Percentiles rank a stretch among this genome's conserved stretches.
These are phyloP conservation scores for Pseudohalonectria lignicola DNA, from an alignment of 2,329 filamentous ascomycete genomes.

Conservation along the genomic window DNA sequence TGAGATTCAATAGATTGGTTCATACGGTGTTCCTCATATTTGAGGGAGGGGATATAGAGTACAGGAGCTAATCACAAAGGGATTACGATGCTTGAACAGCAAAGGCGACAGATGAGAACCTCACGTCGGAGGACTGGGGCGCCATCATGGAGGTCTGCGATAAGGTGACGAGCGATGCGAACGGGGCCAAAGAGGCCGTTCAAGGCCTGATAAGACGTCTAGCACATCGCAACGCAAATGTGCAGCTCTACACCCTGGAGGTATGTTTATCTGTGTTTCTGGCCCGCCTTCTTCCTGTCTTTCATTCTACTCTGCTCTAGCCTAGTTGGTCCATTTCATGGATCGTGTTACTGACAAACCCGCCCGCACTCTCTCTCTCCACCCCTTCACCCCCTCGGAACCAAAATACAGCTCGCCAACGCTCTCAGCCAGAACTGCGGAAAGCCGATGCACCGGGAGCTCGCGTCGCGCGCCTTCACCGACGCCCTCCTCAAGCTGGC, in stretches of 20 bases:
- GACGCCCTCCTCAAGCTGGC: slow-evolving; percentile 86
- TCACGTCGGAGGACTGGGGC: slow-evolving; percentile 69
- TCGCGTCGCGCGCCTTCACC: slow-evolving; percentile 86
- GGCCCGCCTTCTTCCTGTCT: no score
- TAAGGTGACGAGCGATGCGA: slow-evolving; percentile 41
- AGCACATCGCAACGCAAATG: slow-evolving; percentile 89
- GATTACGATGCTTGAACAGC: slow-evolving; percentile 23
- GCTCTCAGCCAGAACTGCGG: slow-evolving; percentile 89
- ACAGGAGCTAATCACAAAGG: slow-evolving; percentile 3
- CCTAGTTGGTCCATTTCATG: no score
- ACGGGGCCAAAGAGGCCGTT: slow-evolving; percentile 70
- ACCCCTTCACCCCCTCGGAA: no score
- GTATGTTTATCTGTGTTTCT: slow-evolving; percentile 26
- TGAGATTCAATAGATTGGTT: no score
- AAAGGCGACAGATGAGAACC: slow-evolving; percentile 91
- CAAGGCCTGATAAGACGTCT: slow-evolving; percentile 85
- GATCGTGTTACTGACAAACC: no score
- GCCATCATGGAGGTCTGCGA: slow-evolving; percentile 55
- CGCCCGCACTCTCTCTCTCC: no score
- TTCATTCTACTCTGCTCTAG: no score
- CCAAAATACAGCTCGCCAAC: slow-evolving; percentile 59
- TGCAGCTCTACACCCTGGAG: slow-evolving; percentile 90
- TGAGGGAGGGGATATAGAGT: no score
- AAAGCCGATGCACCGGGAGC: slow-evolving; percentile 73
- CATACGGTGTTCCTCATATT: no score